A percentile compares a stretch with the other conserved stretches of the same genome.
Conservation (phyloP, 2,329 filamentous ascomycete genomes). For the Stylonectria norvegica region DNA sequence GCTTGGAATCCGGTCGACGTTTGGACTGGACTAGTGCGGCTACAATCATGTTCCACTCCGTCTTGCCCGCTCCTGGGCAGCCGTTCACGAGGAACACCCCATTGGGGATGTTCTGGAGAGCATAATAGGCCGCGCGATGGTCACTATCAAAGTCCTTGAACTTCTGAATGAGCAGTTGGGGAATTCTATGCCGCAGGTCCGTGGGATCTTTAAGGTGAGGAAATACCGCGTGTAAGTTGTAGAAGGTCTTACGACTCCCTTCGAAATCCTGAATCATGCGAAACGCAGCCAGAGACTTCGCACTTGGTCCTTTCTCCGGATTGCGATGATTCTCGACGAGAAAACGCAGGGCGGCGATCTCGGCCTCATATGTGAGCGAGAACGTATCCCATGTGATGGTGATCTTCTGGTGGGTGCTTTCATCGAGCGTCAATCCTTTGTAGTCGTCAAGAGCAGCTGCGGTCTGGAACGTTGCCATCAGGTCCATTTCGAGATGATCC, state of each 20-base stretch:
- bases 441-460: constrained; percentile 37
- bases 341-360: constrained; percentile 29
- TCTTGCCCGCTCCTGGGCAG: constrained; percentile 47
- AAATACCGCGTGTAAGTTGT: constrained; percentile 27
- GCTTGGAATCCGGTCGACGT: constrained; percentile 18
- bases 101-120: constrained; percentile 37
- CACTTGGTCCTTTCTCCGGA: constrained; percentile 15
- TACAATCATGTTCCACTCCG: constrained; percentile 44
- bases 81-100: constrained; percentile 44
- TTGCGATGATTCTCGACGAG: constrained; percentile 21
- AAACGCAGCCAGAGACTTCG: constrained; percentile 28
- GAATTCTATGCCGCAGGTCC: constrained; percentile 17
- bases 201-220: constrained; percentile 34
- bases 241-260: constrained; percentile 13
- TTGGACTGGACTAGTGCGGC: constrained; percentile 37
- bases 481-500: constrained; percentile 36
- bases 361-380: constrained; percentile 32
- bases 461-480: constrained; percentile 65
- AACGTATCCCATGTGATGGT: constrained; percentile 27
- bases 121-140: constrained; percentile 36
- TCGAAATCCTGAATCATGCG: constrained; percentile 33
- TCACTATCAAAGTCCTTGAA: constrained; percentile 36
- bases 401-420: constrained; percentile 18
- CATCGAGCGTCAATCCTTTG: constrained; percentile 11
- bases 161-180: constrained; percentile 24